Conservation (phyloP, 768 basidiomycete genomes). For the Favolaschia claudopus region DNA sequence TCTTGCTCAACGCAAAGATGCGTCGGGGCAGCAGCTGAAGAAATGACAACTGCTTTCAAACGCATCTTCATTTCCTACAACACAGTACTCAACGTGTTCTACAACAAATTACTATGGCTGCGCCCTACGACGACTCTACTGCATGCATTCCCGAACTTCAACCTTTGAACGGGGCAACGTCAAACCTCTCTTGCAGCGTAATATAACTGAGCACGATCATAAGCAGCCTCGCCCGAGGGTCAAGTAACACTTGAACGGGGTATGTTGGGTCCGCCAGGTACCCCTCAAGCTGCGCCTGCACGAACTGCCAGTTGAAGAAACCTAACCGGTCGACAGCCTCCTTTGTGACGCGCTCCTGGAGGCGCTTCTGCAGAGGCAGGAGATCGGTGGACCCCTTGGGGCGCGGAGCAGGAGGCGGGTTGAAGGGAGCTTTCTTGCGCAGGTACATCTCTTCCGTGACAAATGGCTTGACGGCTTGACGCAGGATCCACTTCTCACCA, state of each 20-base stretch:
- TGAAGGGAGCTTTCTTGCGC: conserved; percentile 17
- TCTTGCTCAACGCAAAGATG: too few relatives aligned
- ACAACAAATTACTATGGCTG: too few relatives aligned
- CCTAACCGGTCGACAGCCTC: conserved; percentile 8
- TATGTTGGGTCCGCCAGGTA: background rate
- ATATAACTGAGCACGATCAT: too few relatives aligned
- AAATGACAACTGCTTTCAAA: too few relatives aligned
- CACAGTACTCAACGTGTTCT: too few relatives aligned
- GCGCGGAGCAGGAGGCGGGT: background rate
- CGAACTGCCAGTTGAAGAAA: conserved; percentile 14
- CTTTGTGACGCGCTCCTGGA: conserved; percentile 20
- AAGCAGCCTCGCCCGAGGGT: background rate
- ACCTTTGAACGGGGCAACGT: too few relatives aligned
- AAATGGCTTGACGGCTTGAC: conserved; percentile 15
- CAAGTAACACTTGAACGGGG: background rate
- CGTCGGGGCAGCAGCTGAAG: too few relatives aligned
- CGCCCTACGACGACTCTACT: too few relatives aligned
- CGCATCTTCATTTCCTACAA: too few relatives aligned
- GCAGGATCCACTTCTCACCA: conserved; percentile 21
- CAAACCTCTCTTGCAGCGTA: too few relatives aligned
- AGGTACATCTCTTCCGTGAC: conserved; percentile 15
- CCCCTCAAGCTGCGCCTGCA: conserved; percentile 5
- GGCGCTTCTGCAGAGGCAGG: background rate
- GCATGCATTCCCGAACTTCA: too few relatives aligned
- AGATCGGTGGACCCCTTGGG: background rate